These are phyloP conservation scores for Metschnikowia orientalis DNA, from an alignment of 805 yeast species.

Conservation along the genomic window DNA sequence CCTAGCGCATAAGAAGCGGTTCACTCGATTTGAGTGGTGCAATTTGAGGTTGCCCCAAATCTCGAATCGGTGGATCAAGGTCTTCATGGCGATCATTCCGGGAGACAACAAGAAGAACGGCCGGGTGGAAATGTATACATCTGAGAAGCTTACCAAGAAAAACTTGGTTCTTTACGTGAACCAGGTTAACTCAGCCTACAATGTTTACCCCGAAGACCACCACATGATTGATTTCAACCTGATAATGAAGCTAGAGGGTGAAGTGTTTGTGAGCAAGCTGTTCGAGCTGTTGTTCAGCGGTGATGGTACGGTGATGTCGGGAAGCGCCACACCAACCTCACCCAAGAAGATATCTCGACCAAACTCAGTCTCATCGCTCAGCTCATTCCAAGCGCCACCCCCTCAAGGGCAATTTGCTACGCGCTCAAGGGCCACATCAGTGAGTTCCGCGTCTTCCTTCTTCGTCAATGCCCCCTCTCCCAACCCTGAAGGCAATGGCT, in stretches of 20 bases:
- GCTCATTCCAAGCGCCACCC: slow-evolving; percentile 15
- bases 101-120: slow-evolving; percentile 44
- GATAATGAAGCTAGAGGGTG: slow-evolving; percentile 53
- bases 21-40: slow-evolving; percentile 55
- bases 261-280: slow-evolving; percentile 43
- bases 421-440: slow-evolving; percentile 21
- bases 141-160: slow-evolving; percentile 47
- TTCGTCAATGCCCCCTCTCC: slow-evolving; percentile 28
- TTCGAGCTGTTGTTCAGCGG: slow-evolving; percentile 32
- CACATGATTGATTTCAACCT: slow-evolving; percentile 55
- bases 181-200: slow-evolving; percentile 42
- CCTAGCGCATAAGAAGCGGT: slow-evolving; percentile 46
- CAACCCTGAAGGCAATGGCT: slow-evolving; percentile 5
- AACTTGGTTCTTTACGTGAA: slow-evolving; percentile 48
- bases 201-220: slow-evolving; percentile 57
- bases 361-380: slow-evolving; percentile 18
- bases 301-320: slow-evolving; percentile 1
- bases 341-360: slow-evolving; percentile 17
- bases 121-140: slow-evolving; percentile 49
- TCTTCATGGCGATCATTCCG: slow-evolving; percentile 49
- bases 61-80: slow-evolving; percentile 55
- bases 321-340: slow-evolving; percentile 8
- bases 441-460: slow-evolving; percentile 27
- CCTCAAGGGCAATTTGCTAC: slow-evolving; percentile 9
- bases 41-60: slow-evolving; percentile 56